phyloP scores from a whole-genome alignment of 2,329 filamentous ascomycete genomes.

The Chrysoporthe deuterocubensis region DNA sequence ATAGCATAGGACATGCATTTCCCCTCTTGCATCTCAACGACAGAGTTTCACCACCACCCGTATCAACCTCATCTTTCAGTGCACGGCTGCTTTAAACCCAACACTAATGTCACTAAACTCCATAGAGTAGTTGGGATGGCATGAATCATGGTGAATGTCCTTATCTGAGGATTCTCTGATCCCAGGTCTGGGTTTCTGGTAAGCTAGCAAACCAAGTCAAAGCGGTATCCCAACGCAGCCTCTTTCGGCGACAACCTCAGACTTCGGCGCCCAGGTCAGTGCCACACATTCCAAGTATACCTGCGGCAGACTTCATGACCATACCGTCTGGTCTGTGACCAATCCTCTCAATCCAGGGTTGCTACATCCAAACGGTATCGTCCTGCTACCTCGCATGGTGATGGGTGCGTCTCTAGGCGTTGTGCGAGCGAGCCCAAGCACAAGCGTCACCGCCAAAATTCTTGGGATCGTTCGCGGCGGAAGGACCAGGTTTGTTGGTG shows the following conservation, averaged over 20 bases:
- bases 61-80: not conserved
- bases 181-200: not conserved
- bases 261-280: not conserved
- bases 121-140: not conserved
- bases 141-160: not conserved
- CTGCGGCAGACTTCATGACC: too few species aligned
- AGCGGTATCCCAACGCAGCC: not conserved
- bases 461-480: not conserved
- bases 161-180: not conserved
- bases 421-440: constrained; percentile 10
- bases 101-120: not conserved
- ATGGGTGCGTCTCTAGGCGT: not conserved
- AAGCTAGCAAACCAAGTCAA: not conserved
- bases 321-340: not conserved
- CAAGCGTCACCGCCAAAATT: constrained; percentile 6
- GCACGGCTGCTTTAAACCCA: not conserved
- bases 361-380: not conserved
- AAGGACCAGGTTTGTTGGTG: not conserved
- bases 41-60: not conserved
- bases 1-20: not conserved
- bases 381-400: not conserved
- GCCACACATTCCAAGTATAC: not conserved
- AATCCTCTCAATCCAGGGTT: not conserved
- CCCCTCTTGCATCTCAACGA: not conserved
- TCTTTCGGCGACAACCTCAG: not conserved